These are phyloP conservation scores for Alnus rubra DNA, from an alignment of 306 rosid genomes.

Conservation along the genomic window DNA sequence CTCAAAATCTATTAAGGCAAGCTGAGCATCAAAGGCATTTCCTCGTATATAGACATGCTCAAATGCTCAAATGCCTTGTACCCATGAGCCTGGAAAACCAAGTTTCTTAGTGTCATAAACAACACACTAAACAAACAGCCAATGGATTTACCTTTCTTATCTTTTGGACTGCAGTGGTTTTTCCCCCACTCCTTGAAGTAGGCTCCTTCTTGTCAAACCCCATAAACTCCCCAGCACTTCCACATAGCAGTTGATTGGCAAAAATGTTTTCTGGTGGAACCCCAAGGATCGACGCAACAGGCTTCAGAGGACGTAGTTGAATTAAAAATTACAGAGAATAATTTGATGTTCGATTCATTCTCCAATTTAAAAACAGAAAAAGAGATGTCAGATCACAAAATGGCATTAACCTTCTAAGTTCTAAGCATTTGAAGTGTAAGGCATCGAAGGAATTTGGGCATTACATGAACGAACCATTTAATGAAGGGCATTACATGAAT, in stretches of 20 bases:
- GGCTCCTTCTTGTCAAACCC: conserved; percentile 84
- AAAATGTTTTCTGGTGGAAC: conserved; percentile 69
- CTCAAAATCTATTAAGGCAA: neutral
- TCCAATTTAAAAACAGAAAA: neutral
- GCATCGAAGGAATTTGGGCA: neutral
- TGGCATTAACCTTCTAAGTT: neutral
- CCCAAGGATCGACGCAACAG: conserved; percentile 80
- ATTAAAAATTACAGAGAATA: conserved; percentile 22
- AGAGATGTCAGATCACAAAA: conserved; percentile 14
- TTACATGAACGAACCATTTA: neutral
- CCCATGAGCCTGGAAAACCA: conserved; percentile 62
- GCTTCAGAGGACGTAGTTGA: conserved; percentile 57
- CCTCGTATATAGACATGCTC: neutral
- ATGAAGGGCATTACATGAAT: no score
- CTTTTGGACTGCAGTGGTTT: conserved; percentile 81
- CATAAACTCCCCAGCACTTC: conserved; percentile 77
- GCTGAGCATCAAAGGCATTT: neutral
- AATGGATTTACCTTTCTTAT: conserved; percentile 66
- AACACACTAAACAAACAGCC: conserved; percentile 16
- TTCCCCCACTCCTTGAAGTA: conserved; percentile 94
- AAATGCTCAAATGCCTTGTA: conserved; percentile 69
- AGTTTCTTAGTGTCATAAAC: conserved; percentile 27
- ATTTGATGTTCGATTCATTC: conserved; percentile 18
- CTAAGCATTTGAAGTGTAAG: conserved; percentile 7
- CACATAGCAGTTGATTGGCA: conserved; percentile 86